Evolutionary conservation across 129 eudicot species (phyloP).

Genomic region (Chrysanthemum seticuspe): DNA sequence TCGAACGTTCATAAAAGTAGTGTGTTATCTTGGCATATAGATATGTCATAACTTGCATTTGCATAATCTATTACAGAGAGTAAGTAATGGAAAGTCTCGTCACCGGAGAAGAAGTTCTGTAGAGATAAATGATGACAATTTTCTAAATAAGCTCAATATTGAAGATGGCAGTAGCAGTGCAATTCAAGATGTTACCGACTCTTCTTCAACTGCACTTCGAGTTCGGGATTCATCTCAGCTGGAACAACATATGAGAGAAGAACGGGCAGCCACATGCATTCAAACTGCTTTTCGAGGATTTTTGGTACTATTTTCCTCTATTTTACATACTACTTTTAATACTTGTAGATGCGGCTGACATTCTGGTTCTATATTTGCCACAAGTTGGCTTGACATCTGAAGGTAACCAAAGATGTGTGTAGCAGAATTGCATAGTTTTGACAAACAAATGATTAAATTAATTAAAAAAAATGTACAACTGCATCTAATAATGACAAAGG

Average conservation of each 20-base stretch:
- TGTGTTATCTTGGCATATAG: too few species aligned
- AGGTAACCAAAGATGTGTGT: slow-evolving; percentile 1
- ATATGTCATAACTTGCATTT: not conserved
- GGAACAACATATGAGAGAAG: slow-evolving; percentile 55
- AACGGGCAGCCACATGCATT: slow-evolving; percentile 78
- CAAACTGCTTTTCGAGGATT: slow-evolving; percentile 94
- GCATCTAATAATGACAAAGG: not conserved
- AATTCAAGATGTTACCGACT: slow-evolving; percentile 47
- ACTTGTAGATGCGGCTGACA: not conserved
- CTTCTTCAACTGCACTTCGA: slow-evolving; percentile 53
- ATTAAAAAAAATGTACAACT: not conserved
- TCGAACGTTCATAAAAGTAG: too few species aligned
- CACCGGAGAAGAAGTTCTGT: slow-evolving; percentile 65
- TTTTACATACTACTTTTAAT: not conserved
- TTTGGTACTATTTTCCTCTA: slow-evolving; percentile 45
- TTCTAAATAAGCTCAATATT: slow-evolving; percentile 43
- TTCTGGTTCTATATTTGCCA: not conserved
- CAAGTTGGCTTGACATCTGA: not conserved
- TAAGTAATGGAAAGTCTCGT: slow-evolving; percentile 43
- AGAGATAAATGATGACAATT: slow-evolving; percentile 45
- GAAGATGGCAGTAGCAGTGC: slow-evolving; percentile 44
- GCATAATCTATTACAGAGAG: slow-evolving; percentile 43
- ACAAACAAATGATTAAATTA: not conserved
- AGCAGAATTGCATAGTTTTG: not conserved
- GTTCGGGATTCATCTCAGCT: slow-evolving; percentile 40